Base-by-base conservation (phyloP, 805 yeast genomes). In the Candida odintsovae region DNA sequence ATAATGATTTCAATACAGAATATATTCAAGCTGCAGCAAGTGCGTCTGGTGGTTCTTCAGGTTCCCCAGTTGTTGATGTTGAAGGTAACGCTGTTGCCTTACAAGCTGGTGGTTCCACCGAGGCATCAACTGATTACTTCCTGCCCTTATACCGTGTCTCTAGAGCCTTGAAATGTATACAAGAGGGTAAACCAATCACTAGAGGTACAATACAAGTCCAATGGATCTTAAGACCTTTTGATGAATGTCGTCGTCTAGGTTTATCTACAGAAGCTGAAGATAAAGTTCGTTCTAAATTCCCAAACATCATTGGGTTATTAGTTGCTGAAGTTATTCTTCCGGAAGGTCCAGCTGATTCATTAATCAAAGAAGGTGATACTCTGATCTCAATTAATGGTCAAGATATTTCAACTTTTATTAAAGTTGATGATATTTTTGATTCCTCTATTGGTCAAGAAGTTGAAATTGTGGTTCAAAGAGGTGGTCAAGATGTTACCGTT, bases 11-110 rank as follows among this genome's bases (percentile, higher is more conserved):
- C 74, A 89, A 90, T 63, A 89, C 96, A 1, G 96, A 87, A 64
- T 90, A 90, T 66, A 87, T 90, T 46, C 96, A 90, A 67, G 97
- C 97, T 1, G 97, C 97, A 8, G 97, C 97, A 1, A 79, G 90
- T 49, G 96, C 97, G 0, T 84, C 95, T 16, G 97, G 97, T 26
- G 97, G 97, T 3, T 89, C 96, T 4, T 83, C 94, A 42, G 97
- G 97, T 9, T 88, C 96, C 4, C 97, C 97, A 0, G 97, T 90
- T n/a, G 95, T 90, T 2, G 84, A 89, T 63, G 80, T 84, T 39
- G 83, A 86, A 55, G 97, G 97, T 3, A 66, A 80, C 58, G 96
- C 92, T 0, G 87, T 90, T 18, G 97, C 97, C 0, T 69, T 90
- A 44, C 96, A 89, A 66, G 97, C 97, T 2, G 97, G 97, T 59